phyloP scores from a whole-genome alignment of 2,329 filamentous ascomycete genomes.

The Malbranchea zuffiana region DNA sequence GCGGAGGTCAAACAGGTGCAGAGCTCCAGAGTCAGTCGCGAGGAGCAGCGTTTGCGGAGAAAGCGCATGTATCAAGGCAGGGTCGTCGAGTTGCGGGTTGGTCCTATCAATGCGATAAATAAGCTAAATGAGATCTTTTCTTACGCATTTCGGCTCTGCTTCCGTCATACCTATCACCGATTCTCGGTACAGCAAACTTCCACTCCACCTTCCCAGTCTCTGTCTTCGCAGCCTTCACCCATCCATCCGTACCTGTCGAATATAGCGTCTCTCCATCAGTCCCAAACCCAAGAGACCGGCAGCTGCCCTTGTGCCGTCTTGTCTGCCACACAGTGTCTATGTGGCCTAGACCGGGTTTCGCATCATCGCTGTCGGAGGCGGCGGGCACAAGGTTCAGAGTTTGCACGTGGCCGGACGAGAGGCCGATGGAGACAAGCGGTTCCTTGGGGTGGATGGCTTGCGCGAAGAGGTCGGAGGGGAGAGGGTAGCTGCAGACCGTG shows the following conservation, averaged over 20 bases:
- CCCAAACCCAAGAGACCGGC: conserved; percentile 67
- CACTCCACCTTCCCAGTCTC: conserved; percentile 58
- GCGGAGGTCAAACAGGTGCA: conserved; percentile 81
- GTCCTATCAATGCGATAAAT: conserved; percentile 2
- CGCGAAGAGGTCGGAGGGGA: conserved; percentile 75
- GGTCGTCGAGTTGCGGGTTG: conserved; percentile 49
- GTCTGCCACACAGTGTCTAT: conserved; percentile 83
- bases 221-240: conserved; percentile 50
- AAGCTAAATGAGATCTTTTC: neutral
- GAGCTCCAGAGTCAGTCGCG: conserved; percentile 76
- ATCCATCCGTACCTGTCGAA: conserved; percentile 50
- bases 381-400: conserved; percentile 61
- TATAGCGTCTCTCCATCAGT: conserved; percentile 61
- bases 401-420: conserved; percentile 76
- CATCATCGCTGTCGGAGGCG: conserved; percentile 38
- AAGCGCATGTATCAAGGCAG: conserved; percentile 69
- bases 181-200: conserved; percentile 64
- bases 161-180: conserved; percentile 31
- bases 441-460: conserved; percentile 77
- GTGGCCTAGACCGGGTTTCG: conserved; percentile 55
- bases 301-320: conserved; percentile 85
- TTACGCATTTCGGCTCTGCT: neutral
- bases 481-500: conserved; percentile 79
- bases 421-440: conserved; percentile 74
- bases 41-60: conserved; percentile 82